Evolutionary conservation across 23 red algal genomes (phyloP), one percentile per base, ranked within the genome.

Genomic region (Cyanidioschyzon merolae): DNA sequence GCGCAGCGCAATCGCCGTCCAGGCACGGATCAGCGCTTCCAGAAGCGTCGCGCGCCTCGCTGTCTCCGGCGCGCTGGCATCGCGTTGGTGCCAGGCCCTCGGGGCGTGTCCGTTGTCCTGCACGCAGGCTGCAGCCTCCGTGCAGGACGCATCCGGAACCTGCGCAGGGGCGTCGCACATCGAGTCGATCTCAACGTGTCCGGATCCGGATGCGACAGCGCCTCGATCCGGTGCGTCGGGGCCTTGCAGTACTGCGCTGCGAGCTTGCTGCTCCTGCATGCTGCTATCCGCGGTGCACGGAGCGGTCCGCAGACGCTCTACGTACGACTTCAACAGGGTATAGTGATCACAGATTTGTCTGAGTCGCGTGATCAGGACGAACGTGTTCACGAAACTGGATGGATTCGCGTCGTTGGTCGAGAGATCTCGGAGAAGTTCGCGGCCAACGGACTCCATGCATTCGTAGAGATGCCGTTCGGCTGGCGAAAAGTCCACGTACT

Each of bases 311-410:
- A 76, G 74, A 1, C 74, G 27, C 30, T 26, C 27, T 38, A 40
- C 26, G 0, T 37, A 37, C 17, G 37, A 29, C 37, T 40, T 35
- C 74, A 39, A 39, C 27, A 79, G 80, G 68, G 0, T 78, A 85
- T 26, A 79, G 63, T 91, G 89, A 59, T 51, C 67, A 37, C 83
- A 91, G 31, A 79, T 74, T 68, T 91, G 89, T 80, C 89, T 58
- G 34, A 91, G 68, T 29, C 83, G 36, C 77, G 86, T 75, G 1
- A 91, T 51, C 68, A 91, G 26, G 3, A 87, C 58, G 31, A 91
- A 67, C 12, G 84, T 76, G 40, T 83, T 31, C 1, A 54, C 57
- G 54, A 75, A 90, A 37, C 58, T 39, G 41, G 50, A 35, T 12
- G 34, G 34, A 30, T 80, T 75, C 17, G 37, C 59, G 35, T 25